Evolutionary conservation across 2,329 filamentous ascomycete species (phyloP), one percentile per base, ranked within the genome.

Genomic region (Trichoderma breve): DNA sequence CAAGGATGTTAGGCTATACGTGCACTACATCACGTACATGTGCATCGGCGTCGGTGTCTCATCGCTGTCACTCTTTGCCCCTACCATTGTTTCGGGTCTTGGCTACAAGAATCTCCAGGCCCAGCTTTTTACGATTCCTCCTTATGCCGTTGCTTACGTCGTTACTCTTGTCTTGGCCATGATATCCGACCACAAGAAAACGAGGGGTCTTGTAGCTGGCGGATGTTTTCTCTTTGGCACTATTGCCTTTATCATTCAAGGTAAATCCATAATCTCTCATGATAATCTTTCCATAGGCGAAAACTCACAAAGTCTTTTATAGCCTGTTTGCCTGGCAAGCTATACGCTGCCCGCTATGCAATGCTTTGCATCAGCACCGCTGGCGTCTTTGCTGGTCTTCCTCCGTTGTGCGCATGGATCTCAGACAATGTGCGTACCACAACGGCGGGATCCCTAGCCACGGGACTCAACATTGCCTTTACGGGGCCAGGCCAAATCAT

Each of bases 61-160:
- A 6, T 65, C 62, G 28, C 43, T 65, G 4, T 65, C 62, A 0
- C 51, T 86, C 77, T 76, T 77, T 68, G 73, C 77, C 3, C 76
- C 76, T 51, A 75, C 74, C 9, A 77, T 78, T 28, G 73, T 77
- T 60, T 58, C 62, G 5, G 73, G 73, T 4, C 72, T 78, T 55
- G 76, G 76, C 1, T 76, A 74, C 61, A 74, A 73, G 18, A 74
- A 73, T 39, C 73, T 74, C 32, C 74, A 74, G n/a, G 74, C 76
- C 4, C 76, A 78, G 61, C 68, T 78, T 0, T 73, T 78, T 65
- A 77, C 73, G 2, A 76, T 76, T 1, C 76, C 76, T 2, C 76
- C 76, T 61, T 78, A 78, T 60, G 70, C 76, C 11, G 75, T 75
- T 7, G 76, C 71, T 6, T 63, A 66, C 18, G 51, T 71, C 6